These are phyloP conservation scores for Zymoseptoria pseudotritici DNA, from an alignment of 2,329 filamentous ascomycete genomes.

Conservation along the genomic window DNA sequence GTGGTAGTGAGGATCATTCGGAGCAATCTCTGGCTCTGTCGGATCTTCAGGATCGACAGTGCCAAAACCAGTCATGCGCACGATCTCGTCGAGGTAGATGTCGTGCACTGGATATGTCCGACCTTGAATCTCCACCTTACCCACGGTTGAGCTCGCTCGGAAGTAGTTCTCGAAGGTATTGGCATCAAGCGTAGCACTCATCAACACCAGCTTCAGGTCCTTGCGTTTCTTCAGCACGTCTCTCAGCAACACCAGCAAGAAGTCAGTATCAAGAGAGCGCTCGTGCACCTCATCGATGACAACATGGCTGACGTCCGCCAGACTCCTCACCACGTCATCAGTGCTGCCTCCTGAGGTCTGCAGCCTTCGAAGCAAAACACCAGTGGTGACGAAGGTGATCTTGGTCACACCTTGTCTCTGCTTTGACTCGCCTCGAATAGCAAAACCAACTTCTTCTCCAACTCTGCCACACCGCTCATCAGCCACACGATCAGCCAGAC, in stretches of 20 bases:
- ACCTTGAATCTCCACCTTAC: constrained; percentile 77
- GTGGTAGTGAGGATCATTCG: constrained; percentile 35
- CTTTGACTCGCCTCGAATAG: constrained; percentile 84
- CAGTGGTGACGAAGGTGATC: constrained; percentile 93
- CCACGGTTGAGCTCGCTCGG: constrained; percentile 49
- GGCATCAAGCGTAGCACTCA: constrained; percentile 93
- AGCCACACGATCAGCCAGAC: constrained; percentile 86
- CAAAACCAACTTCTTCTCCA: constrained; percentile 84
- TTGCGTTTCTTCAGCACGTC: constrained; percentile 68
- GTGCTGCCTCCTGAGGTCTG: constrained; percentile 78
- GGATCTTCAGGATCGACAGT: constrained; percentile 40
- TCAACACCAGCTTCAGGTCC: constrained; percentile 83
- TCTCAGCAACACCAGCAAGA: constrained; percentile 77
- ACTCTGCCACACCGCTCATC: constrained; percentile 78
- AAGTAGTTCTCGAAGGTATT: constrained; percentile 82
- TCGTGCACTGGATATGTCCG: constrained; percentile 86
- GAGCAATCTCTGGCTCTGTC: constrained; percentile 17
- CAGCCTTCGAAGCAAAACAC: constrained; percentile 81
- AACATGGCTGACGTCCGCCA: constrained; percentile 88
- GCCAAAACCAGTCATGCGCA: constrained; percentile 68
- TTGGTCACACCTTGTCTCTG: constrained; percentile 63
- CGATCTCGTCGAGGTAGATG: constrained; percentile 80
- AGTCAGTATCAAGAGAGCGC: constrained; percentile 88
- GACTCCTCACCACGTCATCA: constrained; percentile 70
- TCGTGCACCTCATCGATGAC: constrained; percentile 97